Evolutionary conservation across 225 moss, liverwort and hornwort species (phyloP), one percentile per base, ranked within the genome.

Genomic region (Thuidium tamariscinum): DNA sequence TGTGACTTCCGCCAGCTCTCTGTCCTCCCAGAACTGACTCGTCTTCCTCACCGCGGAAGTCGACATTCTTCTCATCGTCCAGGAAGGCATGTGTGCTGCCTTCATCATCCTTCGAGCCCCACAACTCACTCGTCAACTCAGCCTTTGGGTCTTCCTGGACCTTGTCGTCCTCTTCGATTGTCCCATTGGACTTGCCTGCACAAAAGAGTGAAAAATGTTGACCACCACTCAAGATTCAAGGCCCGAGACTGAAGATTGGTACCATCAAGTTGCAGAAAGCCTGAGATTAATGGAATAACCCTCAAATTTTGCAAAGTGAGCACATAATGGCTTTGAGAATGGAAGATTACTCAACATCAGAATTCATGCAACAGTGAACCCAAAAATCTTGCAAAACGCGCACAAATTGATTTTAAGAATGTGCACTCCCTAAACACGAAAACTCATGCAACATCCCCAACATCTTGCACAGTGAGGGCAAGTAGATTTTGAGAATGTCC

Each of bases 11-110:
- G n/a, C 49, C 49, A 26, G 86, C 84, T 57, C 74, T 49, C 56
- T 88, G 69, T 62, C 79, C 91, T n/a, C 92, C 92, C 48, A 75
- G 22, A 83, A 81, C 49, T 6, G 90, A 88, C 41, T 87, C 77
- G 18, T 90, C 87, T 52, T 88, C 84, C 37, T 89, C 51, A 14
- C 85, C 89, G 4, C 36, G 74, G 20, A 86, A 25, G 34, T 84
- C 62, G 9, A 90, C 32, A 25, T 86, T 83, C 56, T 81, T 77
- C 6, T 89, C 79, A 32, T 91, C 84, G 68, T 93, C 93, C 6
- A 93, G 78, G 49, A 91, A 90, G 8, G 81, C 77, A 26, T 88
- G 91, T 32, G 93, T 88, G 80, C 32, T 82, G 62, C 91, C 91
- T 7, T 5, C 65, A 5, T 83, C 80, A 7, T 91, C 89, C 77